Percentiles rank a stretch among this genome's conserved stretches.
Evolutionary conservation across 176 grass and related monocot species (phyloP).

Genomic region (bread wheat (Triticum aestivum)): IWGSC_CS_RefSeq_v2.1 NC_057808.1:567471837-567472336

Average conservation of each 20-base stretch:
- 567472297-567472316: neutral
- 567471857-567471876: neutral
- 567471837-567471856: no score
- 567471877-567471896: neutral
- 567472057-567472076: constrained; percentile 10
- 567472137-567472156: constrained; percentile 43
- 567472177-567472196: neutral
- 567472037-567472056: constrained; percentile 41
- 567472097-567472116: constrained; percentile 21
- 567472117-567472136: constrained; percentile 24
- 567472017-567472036: constrained; percentile 21
- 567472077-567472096: no score
- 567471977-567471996: neutral
- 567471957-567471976: constrained; percentile 38
- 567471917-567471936: neutral
- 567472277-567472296: constrained; percentile 39
- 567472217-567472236: constrained; percentile 31
- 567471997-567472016: neutral
- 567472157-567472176: neutral
- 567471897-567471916: constrained; percentile 39
- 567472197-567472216: constrained; percentile 44
- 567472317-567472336: neutral
- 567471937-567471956: neutral
- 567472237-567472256: constrained; percentile 34
- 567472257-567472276: constrained; percentile 23